Conservation (phyloP, 768 basidiomycete genomes). For the Panus rudis region DNA sequence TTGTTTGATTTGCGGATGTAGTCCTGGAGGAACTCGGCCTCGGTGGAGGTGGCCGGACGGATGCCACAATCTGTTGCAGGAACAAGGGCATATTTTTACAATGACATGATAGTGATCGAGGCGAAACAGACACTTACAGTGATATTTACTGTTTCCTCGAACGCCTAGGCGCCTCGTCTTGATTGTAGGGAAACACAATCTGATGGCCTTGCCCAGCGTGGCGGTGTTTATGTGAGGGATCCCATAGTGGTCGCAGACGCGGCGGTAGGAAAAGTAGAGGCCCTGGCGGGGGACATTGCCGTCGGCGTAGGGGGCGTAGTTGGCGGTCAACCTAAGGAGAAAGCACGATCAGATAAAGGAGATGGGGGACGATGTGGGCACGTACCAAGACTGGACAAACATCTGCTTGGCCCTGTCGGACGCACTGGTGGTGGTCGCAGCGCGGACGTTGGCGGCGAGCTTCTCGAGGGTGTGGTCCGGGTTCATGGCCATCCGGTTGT, state of each 20-base stretch:
- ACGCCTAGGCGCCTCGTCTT: slow-evolving; percentile 91
- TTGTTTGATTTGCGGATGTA: slow-evolving; percentile 91
- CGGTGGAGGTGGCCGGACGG: slow-evolving; percentile 82
- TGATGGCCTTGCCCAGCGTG: slow-evolving; percentile 90
- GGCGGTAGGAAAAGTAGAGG: slow-evolving; percentile 87
- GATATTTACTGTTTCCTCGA: slow-evolving; percentile 93
- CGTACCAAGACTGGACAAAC: slow-evolving; percentile 88
- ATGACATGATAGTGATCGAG: slow-evolving; percentile 23
- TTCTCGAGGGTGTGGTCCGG: slow-evolving; percentile 79
- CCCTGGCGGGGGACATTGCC: slow-evolving; percentile 93
- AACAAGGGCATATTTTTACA: slow-evolving; percentile 20
- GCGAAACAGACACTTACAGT: slow-evolving; percentile 53
- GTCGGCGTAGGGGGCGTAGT: slow-evolving; percentile 87
- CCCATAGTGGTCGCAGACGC: slow-evolving; percentile 88
- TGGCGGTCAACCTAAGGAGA: slow-evolving; percentile 65
- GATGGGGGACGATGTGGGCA: slow-evolving; percentile 16
- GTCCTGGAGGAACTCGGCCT: slow-evolving; percentile 88
- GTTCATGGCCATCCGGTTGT: slow-evolving; percentile 70
- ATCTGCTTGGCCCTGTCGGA: slow-evolving; percentile 90
- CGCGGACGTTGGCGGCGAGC: slow-evolving; percentile 78
- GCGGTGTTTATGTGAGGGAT: slow-evolving; percentile 95
- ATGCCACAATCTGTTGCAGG: slow-evolving; percentile 75
- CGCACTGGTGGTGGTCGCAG: slow-evolving; percentile 85
- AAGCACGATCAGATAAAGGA: slow-evolving; percentile 1
- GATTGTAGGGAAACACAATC: slow-evolving; percentile 89